A percentile compares a stretch with the other conserved stretches of the same genome.
These are phyloP conservation scores for Punica granatum DNA, from an alignment of 345 rosid genomes.

Conservation along the genomic window DNA sequence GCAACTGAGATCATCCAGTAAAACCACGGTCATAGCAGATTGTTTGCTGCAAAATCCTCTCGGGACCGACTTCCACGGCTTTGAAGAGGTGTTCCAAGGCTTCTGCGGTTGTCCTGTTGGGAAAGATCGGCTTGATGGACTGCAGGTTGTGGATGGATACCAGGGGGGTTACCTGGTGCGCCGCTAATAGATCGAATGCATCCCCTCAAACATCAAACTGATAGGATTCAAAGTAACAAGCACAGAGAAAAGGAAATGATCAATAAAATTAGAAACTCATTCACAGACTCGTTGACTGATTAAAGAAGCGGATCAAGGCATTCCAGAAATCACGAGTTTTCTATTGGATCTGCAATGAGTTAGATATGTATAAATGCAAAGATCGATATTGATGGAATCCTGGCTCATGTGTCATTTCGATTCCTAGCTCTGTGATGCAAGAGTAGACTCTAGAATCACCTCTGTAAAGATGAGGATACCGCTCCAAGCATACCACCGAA, in stretches of 20 bases:
- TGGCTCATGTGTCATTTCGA: conserved; percentile 60
- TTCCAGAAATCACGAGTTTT: too few species aligned
- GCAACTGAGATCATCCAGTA: conserved; percentile 77
- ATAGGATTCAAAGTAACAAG: background rate
- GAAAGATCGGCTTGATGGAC: conserved; percentile 61
- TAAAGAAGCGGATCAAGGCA: too few species aligned
- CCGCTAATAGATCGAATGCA: conserved; percentile 54
- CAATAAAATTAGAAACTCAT: background rate
- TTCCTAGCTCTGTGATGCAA: conserved; percentile 82
- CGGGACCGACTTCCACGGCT: conserved; percentile 51
- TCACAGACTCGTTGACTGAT: background rate
- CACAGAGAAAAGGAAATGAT: background rate
- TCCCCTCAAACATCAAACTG: conserved; percentile 74
- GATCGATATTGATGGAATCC: conserved; percentile 77
- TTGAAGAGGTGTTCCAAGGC: conserved; percentile 45
- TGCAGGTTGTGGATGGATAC: conserved; percentile 76
- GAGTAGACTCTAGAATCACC: conserved; percentile 63
- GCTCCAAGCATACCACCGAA: conserved; percentile 69
- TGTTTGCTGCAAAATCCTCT: conserved; percentile 58
- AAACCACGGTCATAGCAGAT: conserved; percentile 75
- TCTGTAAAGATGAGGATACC: conserved; percentile 81
- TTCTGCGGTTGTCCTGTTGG: conserved; percentile 40
- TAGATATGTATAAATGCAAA: conserved; percentile 25
- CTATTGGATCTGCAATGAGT: background rate
- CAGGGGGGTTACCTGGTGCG: conserved; percentile 68